Evolutionary conservation across 345 rosid species (phyloP).

Genomic region (Eucalyptus viminalis): DNA sequence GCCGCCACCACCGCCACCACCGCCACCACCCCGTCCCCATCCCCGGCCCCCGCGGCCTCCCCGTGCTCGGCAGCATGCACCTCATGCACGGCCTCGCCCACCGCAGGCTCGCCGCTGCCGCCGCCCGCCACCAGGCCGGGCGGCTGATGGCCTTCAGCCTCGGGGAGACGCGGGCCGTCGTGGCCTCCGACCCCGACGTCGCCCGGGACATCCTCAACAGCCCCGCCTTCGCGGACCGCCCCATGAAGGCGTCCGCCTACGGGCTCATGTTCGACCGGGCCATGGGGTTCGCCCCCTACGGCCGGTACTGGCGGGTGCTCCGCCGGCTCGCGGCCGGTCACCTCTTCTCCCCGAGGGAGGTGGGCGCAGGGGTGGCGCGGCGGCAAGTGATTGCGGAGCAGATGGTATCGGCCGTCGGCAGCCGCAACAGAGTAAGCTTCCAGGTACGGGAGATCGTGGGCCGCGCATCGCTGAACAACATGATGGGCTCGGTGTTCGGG

Average conservation of each 20-base stretch:
- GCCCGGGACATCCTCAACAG: slow-evolving; percentile 44
- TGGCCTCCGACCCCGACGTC: slow-evolving; percentile 28
- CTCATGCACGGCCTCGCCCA: slow-evolving; percentile 42
- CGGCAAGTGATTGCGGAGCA: slow-evolving; percentile 18
- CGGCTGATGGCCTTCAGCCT: slow-evolving; percentile 44
- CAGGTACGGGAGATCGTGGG: slow-evolving; percentile 16
- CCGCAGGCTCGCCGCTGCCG: slow-evolving; percentile 28
- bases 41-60: slow-evolving; percentile 39
- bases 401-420: slow-evolving; percentile 14
- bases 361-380: slow-evolving; percentile 11
- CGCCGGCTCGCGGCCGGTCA: slow-evolving; percentile 36
- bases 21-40: not conserved
- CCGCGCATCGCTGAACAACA: slow-evolving; percentile 37
- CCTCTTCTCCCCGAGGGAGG: slow-evolving; percentile 38
- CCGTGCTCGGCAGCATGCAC: slow-evolving; percentile 34
- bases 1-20: slow-evolving; percentile 1
- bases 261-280: slow-evolving; percentile 37
- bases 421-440: not conserved
- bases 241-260: slow-evolving; percentile 39
- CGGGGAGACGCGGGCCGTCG: slow-evolving; percentile 22
- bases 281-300: slow-evolving; percentile 50
- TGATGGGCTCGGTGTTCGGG: slow-evolving; percentile 49
- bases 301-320: slow-evolving; percentile 36
- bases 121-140: slow-evolving; percentile 7
- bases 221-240: slow-evolving; percentile 40